Base-by-base conservation (phyloP, 352 stramenopile genomes). In the Pythium biforme region DNA sequence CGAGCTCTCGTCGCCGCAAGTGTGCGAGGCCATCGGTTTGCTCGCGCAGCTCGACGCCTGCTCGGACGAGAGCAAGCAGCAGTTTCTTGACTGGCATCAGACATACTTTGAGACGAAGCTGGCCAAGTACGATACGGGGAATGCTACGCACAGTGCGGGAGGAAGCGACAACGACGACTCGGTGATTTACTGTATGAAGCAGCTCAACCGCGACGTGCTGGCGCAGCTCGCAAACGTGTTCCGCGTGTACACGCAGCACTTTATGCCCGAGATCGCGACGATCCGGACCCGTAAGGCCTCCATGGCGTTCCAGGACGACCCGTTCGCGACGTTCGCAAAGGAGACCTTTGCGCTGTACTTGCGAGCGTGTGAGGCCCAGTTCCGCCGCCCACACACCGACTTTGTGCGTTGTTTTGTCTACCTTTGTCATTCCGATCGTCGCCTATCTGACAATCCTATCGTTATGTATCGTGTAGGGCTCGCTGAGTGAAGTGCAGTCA, bases 61-160 rank as follows among this genome's bases (percentile, higher is more conserved):
- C 65, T 88, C 70, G 27, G 73, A 89, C 22, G 78, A 93, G 29
- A 89, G 91, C 62, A 86, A 83, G 6, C 81, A 92, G 55, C 86
- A 92, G 40, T 95, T 94, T 67, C 64, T 95, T 10, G 77, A 92
- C 39, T 95, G 86, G 86, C 83, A 95, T 49, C 79, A 92, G 53
- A 37, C 58, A 26, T 86, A 90, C 60, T 92, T 95, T 72, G 72
- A 85, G 11, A 73, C 75, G 41, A 64, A 61, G 19, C 58, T 91
- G n/a, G 65, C 65, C 33, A 55, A 62, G 23, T 90, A 83, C 68
- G 76, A 63, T 14, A 14, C 43, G 23, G 10, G 17, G 8, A n/a
- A n/a, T n/a, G n/a, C n/a, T n/a, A n/a, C 83, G 63, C 31, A 23
- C 5, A n/a, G 25, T 33, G 49, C 84, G 62, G 65, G 22, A 27